A percentile compares a stretch with the other conserved stretches of the same genome.
Evolutionary conservation across 2,329 filamentous ascomycete genomes (phyloP).

Genomic region (Bipolaris gigantea): DNA sequence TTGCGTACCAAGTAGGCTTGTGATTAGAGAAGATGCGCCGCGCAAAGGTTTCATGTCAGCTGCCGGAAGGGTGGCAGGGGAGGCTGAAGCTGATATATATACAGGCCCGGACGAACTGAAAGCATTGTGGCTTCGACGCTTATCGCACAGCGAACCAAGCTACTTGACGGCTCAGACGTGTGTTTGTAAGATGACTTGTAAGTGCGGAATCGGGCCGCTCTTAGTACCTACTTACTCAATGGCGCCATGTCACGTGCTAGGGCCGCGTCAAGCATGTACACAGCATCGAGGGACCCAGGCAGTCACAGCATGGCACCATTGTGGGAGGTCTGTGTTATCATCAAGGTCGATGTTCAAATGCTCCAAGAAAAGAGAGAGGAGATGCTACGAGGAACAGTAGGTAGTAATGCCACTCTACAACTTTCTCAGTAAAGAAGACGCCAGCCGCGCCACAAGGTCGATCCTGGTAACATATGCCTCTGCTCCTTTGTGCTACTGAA

Average conservation of each 20-base stretch:
- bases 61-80: neutral
- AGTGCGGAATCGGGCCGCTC: slow-evolving; percentile 27
- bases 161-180: slow-evolving; percentile 2
- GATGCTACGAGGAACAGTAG: too few relatives aligned
- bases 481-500: neutral
- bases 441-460: too few relatives aligned
- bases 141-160: neutral
- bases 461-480: neutral
- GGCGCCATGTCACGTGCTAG: too few relatives aligned
- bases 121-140: slow-evolving; percentile 14
- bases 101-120: neutral
- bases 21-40: slow-evolving; percentile 15
- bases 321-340: too few relatives aligned
- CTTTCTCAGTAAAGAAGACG: neutral
- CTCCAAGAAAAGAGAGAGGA: too few relatives aligned
- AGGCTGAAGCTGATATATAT: neutral
- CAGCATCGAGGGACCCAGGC: too few relatives aligned
- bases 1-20: slow-evolving; percentile 12
- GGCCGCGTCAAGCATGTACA: too few relatives aligned
- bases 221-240: too few relatives aligned
- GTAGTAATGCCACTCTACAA: too few relatives aligned
- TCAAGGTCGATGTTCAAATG: too few relatives aligned
- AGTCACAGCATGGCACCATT: too few relatives aligned
- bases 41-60: slow-evolving; percentile 21
- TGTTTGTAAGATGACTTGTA: slow-evolving; percentile 21